Evolutionary conservation across 2,329 filamentous ascomycete genomes (phyloP).

Genomic region (Curvularia verruculosa): DNA sequence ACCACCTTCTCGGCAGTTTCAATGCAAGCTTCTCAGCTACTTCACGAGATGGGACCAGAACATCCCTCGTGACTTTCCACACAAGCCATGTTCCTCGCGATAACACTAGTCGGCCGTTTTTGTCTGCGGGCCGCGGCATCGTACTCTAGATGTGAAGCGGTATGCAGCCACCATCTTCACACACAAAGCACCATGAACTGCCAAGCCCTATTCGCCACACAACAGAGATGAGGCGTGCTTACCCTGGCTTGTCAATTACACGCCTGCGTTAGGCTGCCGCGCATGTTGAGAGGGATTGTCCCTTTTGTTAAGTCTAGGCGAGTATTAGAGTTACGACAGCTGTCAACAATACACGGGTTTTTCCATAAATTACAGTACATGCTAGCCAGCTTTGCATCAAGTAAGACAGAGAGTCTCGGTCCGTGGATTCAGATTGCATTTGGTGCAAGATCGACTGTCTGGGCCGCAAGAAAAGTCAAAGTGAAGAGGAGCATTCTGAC

Average conservation of each 20-base stretch:
- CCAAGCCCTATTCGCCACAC: slow-evolving; percentile 10
- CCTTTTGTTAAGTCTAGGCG: not conserved
- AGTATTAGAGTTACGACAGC: slow-evolving; percentile 7
- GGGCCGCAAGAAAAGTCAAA: slow-evolving; percentile 1
- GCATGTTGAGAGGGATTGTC: not conserved
- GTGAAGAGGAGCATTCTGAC: slow-evolving; percentile 2
- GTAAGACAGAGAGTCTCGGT: not conserved
- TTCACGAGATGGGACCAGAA: not conserved
- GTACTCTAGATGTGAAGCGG: slow-evolving; percentile 6
- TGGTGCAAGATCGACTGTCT: slow-evolving; percentile 2
- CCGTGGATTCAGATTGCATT: slow-evolving; percentile 6
- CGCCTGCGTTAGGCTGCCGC: slow-evolving; percentile 1
- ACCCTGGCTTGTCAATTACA: slow-evolving; percentile 11
- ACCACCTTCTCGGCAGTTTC: slow-evolving; percentile 1
- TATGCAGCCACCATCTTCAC: slow-evolving; percentile 6
- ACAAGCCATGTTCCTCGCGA: not conserved
- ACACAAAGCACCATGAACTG: slow-evolving; percentile 3
- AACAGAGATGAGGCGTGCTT: slow-evolving; percentile 4
- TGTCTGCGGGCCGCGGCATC: slow-evolving; percentile 6
- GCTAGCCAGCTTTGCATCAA: slow-evolving; percentile 9
- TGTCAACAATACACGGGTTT: slow-evolving; percentile 9
- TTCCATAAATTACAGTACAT: slow-evolving; percentile 4
- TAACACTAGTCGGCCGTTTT: slow-evolving; percentile 4
- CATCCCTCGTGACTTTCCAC: not conserved
- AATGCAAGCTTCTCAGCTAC: not conserved